Evolutionary conservation across 106 monocot genomes (phyloP).

Genomic region (Acorus calamus): DNA sequence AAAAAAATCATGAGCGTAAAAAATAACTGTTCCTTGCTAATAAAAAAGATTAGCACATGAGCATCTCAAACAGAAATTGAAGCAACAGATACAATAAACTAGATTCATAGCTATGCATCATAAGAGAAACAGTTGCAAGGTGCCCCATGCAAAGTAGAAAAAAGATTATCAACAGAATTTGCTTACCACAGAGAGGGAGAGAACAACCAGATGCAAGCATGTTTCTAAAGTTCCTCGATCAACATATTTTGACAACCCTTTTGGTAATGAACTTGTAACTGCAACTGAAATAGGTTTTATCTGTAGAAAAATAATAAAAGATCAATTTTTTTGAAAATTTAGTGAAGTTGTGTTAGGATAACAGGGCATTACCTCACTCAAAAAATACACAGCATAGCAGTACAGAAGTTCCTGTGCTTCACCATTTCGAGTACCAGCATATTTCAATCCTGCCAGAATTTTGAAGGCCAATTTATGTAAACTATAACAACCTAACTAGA

Average conservation of each 20-base stretch:
- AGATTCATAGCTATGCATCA: no score
- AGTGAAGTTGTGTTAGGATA: neutral
- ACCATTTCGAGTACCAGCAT: constrained; percentile 82
- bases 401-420: constrained; percentile 89
- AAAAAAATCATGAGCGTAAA: no score
- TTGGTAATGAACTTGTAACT: constrained; percentile 40
- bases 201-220: constrained; percentile 77
- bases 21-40: no score
- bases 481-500: no score
- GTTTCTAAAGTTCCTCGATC: constrained; percentile 83
- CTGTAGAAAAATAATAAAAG: constrained; percentile 22
- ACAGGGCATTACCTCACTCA: constrained; percentile 57
- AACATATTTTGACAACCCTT: constrained; percentile 54
- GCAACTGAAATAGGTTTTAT: constrained; percentile 57
- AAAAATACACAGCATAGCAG: constrained; percentile 64
- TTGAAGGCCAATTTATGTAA: no score
- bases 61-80: no score
- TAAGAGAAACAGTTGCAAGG: neutral
- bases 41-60: no score
- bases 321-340: constrained; percentile 3
- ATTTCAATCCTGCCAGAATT: constrained; percentile 52
- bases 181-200: constrained; percentile 89
- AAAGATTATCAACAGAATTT: neutral
- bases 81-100: no score
- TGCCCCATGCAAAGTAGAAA: neutral